Evolutionary conservation across 805 yeast genomes (phyloP).

Genomic region (Helenozyma rhizophorensis): DNA sequence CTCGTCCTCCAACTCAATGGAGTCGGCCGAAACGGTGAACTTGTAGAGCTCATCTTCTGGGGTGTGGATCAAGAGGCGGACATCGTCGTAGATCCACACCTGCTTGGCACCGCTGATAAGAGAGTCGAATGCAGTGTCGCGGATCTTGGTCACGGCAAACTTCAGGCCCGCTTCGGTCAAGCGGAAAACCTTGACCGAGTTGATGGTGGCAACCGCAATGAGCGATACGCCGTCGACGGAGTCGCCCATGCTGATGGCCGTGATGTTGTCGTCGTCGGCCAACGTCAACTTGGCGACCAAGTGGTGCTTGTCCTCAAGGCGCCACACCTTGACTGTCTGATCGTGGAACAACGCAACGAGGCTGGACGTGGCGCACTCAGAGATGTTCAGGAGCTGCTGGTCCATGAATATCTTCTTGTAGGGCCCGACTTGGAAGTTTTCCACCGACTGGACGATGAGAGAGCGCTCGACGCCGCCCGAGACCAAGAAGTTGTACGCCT

Average conservation of each 20-base stretch:
- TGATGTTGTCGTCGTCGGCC: conserved; percentile 76
- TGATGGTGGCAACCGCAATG: conserved; percentile 67
- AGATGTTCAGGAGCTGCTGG: conserved; percentile 52
- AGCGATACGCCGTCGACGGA: conserved; percentile 46
- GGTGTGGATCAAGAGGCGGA: conserved; percentile 49
- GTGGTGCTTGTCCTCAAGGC: conserved; percentile 42
- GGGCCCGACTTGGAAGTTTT: conserved; percentile 66
- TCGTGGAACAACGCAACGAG: conserved; percentile 76
- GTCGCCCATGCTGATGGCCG: conserved; percentile 60
- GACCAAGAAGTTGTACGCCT: conserved; percentile 60
- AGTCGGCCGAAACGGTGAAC: conserved; percentile 27
- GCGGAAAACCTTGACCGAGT: conserved; percentile 64
- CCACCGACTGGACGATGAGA: conserved; percentile 60
- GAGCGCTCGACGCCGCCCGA: conserved; percentile 83
- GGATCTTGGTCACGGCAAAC: conserved; percentile 50
- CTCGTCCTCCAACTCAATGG: conserved; percentile 35
- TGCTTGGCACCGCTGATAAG: conserved; percentile 53
- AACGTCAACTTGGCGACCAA: conserved; percentile 62
- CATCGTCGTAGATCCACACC: conserved; percentile 42
- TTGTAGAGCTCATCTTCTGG: conserved; percentile 58
- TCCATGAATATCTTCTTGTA: conserved; percentile 65
- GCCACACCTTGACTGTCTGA: conserved; percentile 80
- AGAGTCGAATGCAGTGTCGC: conserved; percentile 37
- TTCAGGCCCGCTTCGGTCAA: conserved; percentile 41
- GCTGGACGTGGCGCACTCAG: conserved; percentile 43